Percentiles rank a stretch among this genome's conserved stretches.
These are phyloP conservation scores for Pseudoperonospora humuli DNA, from an alignment of 352 stramenopile genomes.

Conservation along the genomic window DNA sequence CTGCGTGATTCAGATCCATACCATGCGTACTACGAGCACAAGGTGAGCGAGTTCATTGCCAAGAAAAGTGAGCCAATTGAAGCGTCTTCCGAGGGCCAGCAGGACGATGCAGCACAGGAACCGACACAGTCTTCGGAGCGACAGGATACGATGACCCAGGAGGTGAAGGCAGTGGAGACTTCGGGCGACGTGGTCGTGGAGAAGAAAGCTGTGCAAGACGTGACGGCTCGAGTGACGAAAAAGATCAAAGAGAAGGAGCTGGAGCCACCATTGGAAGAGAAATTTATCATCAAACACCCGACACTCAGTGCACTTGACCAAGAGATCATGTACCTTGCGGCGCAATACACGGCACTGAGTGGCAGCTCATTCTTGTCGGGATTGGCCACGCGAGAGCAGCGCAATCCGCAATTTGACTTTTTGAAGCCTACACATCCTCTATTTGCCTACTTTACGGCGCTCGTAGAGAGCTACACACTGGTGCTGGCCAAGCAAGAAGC, in stretches of 20 bases:
- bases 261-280: slow-evolving; percentile 48
- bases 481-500: slow-evolving; percentile 69
- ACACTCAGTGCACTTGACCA: slow-evolving; percentile 89
- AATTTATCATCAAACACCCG: slow-evolving; percentile 85
- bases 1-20: slow-evolving; percentile 92
- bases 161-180: slow-evolving; percentile 22
- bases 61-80: slow-evolving; percentile 21
- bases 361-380: slow-evolving; percentile 92
- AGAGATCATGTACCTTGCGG: slow-evolving; percentile 97
- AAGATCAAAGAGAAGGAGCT: slow-evolving; percentile 90
- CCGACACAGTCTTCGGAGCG: slow-evolving; percentile 10
- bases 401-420: slow-evolving; percentile 97
- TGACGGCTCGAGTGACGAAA: slow-evolving; percentile 79
- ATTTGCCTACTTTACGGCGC: slow-evolving; percentile 97
- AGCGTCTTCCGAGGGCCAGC: slow-evolving; percentile 3
- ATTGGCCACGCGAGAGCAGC: slow-evolving; percentile 92
- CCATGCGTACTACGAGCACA: slow-evolving; percentile 98
- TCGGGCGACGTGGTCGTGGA: slow-evolving; percentile 62
- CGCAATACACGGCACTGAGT: slow-evolving; percentile 95
- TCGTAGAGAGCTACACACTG: slow-evolving; percentile 95
- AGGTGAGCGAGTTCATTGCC: slow-evolving; percentile 84
- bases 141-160: slow-evolving; percentile 11
- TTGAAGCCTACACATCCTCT: slow-evolving; percentile 94
- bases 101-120: slow-evolving; percentile 11
- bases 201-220: slow-evolving; percentile 75